Evolutionary conservation across 2,329 filamentous ascomycete species (phyloP), one percentile per base, ranked within the genome.

Genomic region (Botrytis elliptica): DNA sequence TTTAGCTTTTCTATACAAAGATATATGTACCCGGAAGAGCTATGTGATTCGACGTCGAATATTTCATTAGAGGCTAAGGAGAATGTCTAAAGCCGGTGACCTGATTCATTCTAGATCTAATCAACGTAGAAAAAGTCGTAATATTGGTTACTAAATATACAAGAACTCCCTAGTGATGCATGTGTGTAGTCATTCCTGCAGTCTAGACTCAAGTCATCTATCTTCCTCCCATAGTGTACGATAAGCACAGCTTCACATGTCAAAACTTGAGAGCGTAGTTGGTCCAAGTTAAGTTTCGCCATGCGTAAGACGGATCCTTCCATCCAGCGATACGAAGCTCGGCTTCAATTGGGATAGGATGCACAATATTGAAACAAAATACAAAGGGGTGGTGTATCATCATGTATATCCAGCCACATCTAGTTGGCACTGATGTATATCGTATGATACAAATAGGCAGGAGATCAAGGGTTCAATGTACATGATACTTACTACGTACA

Each of bases 171-270:
- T 57, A 57, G 64, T 38, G 25, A 46, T 67, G 64, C 64, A 49
- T 16, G 46, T 38, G 22, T 38, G 22, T 38, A 46, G 33, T 38
- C 64, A 67, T 52, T 38, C 29, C 9, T 33, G 64, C 64, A n/a
- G 64, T 38, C 62, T 64, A 52, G 64, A 52, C 44, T 49, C 20
- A 18, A 66, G 33, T 14, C 6, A n/a, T 49, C 44, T 38, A 29
- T 29, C 4, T 22, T 38, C n/a, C 29, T 38, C 29, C 12, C 14
- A 38, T 66, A 20, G 44, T 66, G 44, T 22, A 29, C 29, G 29
- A 29, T 29, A n/a, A 55, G 49, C 12, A n/a, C 33, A 36, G 25
- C n/a, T 67, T 67, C 65, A 67, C 46, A 67, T 67, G 65, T 55
- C 46, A 52, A 55, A 55, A 40, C 10, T n/a, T 66, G 22, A 29